Evolutionary conservation across 192 early-diverging fungal genomes (phyloP).

Genomic region (Podila clonocystis): DNA sequence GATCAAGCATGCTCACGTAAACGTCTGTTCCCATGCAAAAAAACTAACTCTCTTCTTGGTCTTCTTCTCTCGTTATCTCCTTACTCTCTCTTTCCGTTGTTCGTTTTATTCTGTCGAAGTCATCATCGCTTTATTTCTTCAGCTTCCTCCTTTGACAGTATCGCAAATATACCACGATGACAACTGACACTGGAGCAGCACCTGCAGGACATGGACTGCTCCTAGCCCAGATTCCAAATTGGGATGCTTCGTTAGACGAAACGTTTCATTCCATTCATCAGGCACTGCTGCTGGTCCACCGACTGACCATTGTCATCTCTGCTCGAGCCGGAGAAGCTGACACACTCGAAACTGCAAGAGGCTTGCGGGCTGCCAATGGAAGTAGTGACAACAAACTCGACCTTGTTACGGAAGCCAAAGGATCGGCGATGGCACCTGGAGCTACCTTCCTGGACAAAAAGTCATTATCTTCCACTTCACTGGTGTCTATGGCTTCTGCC

Average conservation of each 20-base stretch:
- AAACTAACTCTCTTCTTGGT: no score
- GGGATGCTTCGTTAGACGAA: conserved; percentile 29
- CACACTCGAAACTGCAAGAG: no score
- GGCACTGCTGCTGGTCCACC: conserved; percentile 18
- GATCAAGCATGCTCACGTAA: no score
- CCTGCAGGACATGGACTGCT: conserved; percentile 26
- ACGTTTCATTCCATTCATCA: conserved; percentile 36
- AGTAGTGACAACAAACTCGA: background rate
- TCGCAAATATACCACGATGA: background rate
- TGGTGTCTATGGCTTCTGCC: background rate
- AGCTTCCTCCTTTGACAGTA: background rate
- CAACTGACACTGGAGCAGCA: background rate
- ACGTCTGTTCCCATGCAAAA: no score
- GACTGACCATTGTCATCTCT: conserved; percentile 31
- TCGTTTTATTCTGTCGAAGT: no score
- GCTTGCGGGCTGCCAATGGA: no score
- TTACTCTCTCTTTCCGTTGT: no score
- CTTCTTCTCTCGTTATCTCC: no score
- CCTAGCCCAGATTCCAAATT: conserved; percentile 17
- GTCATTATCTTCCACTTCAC: background rate
- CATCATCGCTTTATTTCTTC: no score
- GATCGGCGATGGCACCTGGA: background rate
- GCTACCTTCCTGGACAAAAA: background rate
- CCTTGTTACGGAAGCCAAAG: background rate
- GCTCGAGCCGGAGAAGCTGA: background rate